Evolutionary conservation across 2,329 filamentous ascomycete species (phyloP).

Genomic region (Aspergillus brunneoviolaceus): DNA sequence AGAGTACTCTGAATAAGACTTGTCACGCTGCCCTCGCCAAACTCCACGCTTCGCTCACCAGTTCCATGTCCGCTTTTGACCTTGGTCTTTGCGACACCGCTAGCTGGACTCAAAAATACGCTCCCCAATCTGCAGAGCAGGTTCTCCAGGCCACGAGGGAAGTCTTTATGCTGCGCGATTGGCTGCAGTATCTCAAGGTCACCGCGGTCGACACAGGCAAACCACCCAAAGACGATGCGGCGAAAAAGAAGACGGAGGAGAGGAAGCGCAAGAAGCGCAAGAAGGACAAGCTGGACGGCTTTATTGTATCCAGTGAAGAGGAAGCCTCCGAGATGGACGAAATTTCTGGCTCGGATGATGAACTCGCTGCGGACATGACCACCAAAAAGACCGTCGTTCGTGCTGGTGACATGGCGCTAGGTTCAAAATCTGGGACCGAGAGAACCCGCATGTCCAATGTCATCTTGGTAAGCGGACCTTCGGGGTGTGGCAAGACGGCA

Average conservation of each 20-base stretch:
- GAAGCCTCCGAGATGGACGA: slow-evolving; percentile 70
- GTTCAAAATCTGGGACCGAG: slow-evolving; percentile 38
- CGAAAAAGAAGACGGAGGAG: slow-evolving; percentile 24
- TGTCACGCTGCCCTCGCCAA: slow-evolving; percentile 60
- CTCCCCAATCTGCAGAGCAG: slow-evolving; percentile 65
- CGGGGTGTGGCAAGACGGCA: slow-evolving; percentile 90
- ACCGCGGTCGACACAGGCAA: slow-evolving; percentile 68
- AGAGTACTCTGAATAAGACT: slow-evolving; percentile 5
- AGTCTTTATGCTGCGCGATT: slow-evolving; percentile 69
- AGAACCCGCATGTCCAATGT: slow-evolving; percentile 65
- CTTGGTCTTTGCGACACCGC: slow-evolving; percentile 69
- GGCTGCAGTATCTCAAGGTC: slow-evolving; percentile 75
- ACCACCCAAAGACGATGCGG: slow-evolving; percentile 27
- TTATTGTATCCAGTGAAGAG: slow-evolving; percentile 76
- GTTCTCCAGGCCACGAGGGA: slow-evolving; percentile 76
- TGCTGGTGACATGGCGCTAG: slow-evolving; percentile 36
- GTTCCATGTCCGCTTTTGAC: slow-evolving; percentile 75
- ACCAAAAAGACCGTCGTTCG: slow-evolving; percentile 44
- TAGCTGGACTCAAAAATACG: slow-evolving; percentile 82
- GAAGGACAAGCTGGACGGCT: slow-evolving; percentile 73
- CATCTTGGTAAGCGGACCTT: slow-evolving; percentile 83
- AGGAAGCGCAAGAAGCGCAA: slow-evolving; percentile 61
- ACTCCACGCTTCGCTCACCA: slow-evolving; percentile 61
- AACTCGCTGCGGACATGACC: slow-evolving; percentile 42
- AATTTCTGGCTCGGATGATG: slow-evolving; percentile 60